Conservation (phyloP, 2,329 filamentous ascomycete species). For the Apiospora pterosperma region DNA sequence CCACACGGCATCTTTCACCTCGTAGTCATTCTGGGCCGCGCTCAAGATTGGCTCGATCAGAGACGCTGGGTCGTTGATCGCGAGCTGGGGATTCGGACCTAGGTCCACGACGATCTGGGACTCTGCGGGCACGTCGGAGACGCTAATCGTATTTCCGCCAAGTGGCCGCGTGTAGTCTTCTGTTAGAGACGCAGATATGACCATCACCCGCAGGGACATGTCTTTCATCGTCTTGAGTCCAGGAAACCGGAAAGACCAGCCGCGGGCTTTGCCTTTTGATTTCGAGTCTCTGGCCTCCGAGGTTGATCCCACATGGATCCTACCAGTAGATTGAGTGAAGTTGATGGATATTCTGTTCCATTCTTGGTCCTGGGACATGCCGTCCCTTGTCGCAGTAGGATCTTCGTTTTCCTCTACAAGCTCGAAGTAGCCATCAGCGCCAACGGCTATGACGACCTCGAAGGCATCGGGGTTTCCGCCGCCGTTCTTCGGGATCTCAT, state of each 20-base stretch:
- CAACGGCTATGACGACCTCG: conserved; percentile 46
- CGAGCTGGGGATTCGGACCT: conserved; percentile 2
- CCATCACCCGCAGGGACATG: background rate
- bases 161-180: background rate
- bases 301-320: background rate
- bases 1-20: conserved; percentile 4
- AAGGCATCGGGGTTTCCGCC: conserved; percentile 41
- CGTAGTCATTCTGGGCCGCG: conserved; percentile 3
- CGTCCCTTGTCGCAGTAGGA: background rate
- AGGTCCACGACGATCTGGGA: background rate
- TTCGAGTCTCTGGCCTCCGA: background rate
- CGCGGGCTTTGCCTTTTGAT: background rate
- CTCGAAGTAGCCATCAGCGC: conserved; percentile 43
- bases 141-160: background rate
- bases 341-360: background rate
- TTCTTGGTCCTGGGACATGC: background rate
- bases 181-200: background rate
- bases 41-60: conserved; percentile 2
- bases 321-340: background rate
- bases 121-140: background rate
- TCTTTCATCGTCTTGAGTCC: background rate
- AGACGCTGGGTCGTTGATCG: background rate
- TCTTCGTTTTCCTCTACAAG: conserved; percentile 42
- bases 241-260: conserved; percentile 1
- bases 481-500: conserved; percentile 40